A percentile compares a stretch with the other conserved stretches of the same genome.
Conservation (phyloP, 305 asterid genomes). For the Nicotiana rustica region DNA sequence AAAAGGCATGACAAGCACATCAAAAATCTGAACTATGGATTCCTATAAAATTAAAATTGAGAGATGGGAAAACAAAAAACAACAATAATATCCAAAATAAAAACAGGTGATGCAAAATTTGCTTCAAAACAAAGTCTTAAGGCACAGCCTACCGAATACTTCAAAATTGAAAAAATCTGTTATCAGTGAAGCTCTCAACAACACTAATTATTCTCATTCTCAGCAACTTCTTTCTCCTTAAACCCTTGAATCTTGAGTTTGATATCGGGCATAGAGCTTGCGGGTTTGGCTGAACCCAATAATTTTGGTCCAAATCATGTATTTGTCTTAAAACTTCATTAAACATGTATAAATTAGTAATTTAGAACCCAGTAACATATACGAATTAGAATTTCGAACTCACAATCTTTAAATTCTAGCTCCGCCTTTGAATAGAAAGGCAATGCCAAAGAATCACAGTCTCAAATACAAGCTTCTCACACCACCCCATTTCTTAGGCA, state of each 20-base stretch:
- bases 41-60: not conserved
- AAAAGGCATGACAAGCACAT: not conserved
- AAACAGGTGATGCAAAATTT: not conserved
- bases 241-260: conserved; percentile 68
- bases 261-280: conserved; percentile 60
- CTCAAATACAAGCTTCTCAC: conserved; percentile 86
- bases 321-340: too few relatives aligned
- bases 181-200: not conserved
- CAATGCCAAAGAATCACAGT: conserved; percentile 72
- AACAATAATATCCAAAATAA: not conserved
- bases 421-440: conserved; percentile 52
- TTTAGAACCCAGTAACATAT: too few relatives aligned
- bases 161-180: not conserved
- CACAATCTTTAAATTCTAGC: too few relatives aligned
- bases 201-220: conserved; percentile 14
- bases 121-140: conserved; percentile 15
- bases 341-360: too few relatives aligned
- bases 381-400: too few relatives aligned
- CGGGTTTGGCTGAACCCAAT: too few relatives aligned
- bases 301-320: too few relatives aligned
- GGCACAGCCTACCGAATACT: not conserved
- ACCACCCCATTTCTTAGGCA: conserved; percentile 80
- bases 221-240: conserved; percentile 38
- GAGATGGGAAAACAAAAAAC: conserved; percentile 5
- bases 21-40: not conserved